A percentile compares a stretch with the other conserved stretches of the same genome.
phyloP scores from a whole-genome alignment of 352 stramenopile genomes.

The Phytophthora hibernalis region DNA sequence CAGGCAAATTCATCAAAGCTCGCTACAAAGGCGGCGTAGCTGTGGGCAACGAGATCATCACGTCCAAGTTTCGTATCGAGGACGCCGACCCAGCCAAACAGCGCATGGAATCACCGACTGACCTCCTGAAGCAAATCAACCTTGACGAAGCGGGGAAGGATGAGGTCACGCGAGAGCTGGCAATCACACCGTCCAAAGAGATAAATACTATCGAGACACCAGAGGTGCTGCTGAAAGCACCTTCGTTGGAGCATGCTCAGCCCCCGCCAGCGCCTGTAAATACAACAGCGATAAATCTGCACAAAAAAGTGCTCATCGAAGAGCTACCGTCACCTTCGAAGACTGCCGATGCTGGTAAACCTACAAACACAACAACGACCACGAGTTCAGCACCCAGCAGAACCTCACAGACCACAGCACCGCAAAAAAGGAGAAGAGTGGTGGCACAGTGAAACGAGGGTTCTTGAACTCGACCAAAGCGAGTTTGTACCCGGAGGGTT shows the following conservation, averaged over 20 bases:
- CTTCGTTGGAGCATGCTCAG: constrained; percentile 3
- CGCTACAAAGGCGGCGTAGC: constrained; percentile 80
- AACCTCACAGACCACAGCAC: constrained; percentile 3
- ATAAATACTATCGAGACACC: background rate
- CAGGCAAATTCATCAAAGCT: constrained; percentile 87
- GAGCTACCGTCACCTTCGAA: constrained; percentile 37
- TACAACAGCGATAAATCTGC: background rate
- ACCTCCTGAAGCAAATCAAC: constrained; percentile 66
- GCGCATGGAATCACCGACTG: constrained; percentile 51
- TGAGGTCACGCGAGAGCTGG: constrained; percentile 13
- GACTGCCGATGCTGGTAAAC: background rate
- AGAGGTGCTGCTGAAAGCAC: constrained; percentile 17
- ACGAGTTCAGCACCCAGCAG: constrained; percentile 3
- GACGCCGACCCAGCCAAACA: constrained; percentile 31
- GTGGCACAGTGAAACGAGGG: constrained; percentile 67
- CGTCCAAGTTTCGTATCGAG: constrained; percentile 79
- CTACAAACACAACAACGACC: background rate
- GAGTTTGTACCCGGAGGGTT: constrained; percentile 76
- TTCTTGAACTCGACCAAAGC: constrained; percentile 75
- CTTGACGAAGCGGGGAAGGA: constrained; percentile 33
- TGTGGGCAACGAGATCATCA: constrained; percentile 69
- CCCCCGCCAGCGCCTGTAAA: constrained; percentile 21
- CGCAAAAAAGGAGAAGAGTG: constrained; percentile 27
- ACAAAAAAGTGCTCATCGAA: constrained; percentile 56
- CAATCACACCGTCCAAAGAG: constrained; percentile 24